Conservation (phyloP, 2,329 filamentous ascomycete species). For the Westerdykella aurantiaca region DNA sequence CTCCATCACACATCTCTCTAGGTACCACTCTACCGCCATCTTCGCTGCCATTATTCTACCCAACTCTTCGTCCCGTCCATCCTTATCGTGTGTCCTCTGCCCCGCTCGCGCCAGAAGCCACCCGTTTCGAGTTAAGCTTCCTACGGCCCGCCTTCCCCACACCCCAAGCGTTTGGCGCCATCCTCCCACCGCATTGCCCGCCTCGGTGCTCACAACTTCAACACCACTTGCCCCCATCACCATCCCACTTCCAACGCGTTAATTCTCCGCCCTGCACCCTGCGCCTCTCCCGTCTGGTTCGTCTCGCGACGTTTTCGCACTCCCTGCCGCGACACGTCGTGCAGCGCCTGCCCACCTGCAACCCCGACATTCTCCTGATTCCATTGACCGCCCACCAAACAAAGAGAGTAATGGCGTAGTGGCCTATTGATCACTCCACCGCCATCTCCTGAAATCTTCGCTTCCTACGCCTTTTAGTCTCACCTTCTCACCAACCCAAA, state of each 20-base stretch:
- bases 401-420: conserved; percentile 1
- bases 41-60: neutral
- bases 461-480: too few species aligned
- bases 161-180: too few species aligned
- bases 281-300: too few species aligned
- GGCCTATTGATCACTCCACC: neutral
- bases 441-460: too few species aligned
- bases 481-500: too few species aligned
- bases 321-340: too few species aligned
- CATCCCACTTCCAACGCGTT: neutral
- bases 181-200: too few species aligned
- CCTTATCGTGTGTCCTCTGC: neutral
- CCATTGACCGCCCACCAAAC: conserved; percentile 1
- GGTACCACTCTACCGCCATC: conserved; percentile 7
- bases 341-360: conserved; percentile 14
- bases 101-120: neutral
- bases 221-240: conserved; percentile 2
- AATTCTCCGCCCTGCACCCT: too few species aligned
- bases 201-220: conserved; percentile 4
- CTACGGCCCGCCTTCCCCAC: neutral
- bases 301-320: too few species aligned
- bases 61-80: neutral
- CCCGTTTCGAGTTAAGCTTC: neutral
- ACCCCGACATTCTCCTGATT: neutral
- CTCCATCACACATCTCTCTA: neutral